A percentile compares a stretch with the other conserved stretches of the same genome.
Evolutionary conservation across 2,329 filamentous ascomycete species (phyloP).

Genomic region (Aspergillus neotritici): DNA sequence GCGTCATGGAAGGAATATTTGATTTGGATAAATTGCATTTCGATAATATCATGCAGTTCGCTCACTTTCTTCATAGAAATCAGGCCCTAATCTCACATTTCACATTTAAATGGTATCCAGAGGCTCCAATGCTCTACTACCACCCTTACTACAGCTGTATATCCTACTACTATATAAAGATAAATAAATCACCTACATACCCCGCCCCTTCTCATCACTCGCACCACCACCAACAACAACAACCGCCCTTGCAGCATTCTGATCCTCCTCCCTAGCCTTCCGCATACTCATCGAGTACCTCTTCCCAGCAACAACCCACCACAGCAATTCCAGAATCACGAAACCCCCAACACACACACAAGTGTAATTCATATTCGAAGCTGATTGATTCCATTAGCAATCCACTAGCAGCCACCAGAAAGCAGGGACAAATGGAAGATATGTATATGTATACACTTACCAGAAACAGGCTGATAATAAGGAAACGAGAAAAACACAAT

Average conservation of each 20-base stretch:
- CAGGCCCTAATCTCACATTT: too few relatives aligned
- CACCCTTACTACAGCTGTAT: too few relatives aligned
- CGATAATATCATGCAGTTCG: too few relatives aligned
- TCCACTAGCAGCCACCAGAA: neutral
- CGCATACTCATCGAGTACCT: constrained; percentile 37
- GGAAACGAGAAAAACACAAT: constrained; percentile 47
- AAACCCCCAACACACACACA: constrained; percentile 44
- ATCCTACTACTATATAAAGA: too few relatives aligned
- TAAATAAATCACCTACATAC: neutral
- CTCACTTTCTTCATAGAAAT: too few relatives aligned
- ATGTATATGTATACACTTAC: constrained; percentile 10
- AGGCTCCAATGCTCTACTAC: too few relatives aligned
- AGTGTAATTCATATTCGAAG: constrained; percentile 47
- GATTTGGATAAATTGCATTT: too few relatives aligned
- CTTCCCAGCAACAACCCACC: constrained; percentile 42
- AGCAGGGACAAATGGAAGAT: neutral
- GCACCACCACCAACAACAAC: constrained; percentile 14
- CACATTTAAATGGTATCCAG: too few relatives aligned
- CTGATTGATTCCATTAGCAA: constrained; percentile 4
- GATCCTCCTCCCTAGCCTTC: constrained; percentile 55
- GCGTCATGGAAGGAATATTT: too few relatives aligned
- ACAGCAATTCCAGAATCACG: constrained; percentile 33
- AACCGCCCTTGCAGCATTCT: constrained; percentile 9
- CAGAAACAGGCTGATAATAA: constrained; percentile 32
- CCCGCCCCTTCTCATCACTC: constrained; percentile 1